phyloP scores from a whole-genome alignment of 2,329 filamentous ascomycete genomes.

The Onygenales sp. region DNA sequence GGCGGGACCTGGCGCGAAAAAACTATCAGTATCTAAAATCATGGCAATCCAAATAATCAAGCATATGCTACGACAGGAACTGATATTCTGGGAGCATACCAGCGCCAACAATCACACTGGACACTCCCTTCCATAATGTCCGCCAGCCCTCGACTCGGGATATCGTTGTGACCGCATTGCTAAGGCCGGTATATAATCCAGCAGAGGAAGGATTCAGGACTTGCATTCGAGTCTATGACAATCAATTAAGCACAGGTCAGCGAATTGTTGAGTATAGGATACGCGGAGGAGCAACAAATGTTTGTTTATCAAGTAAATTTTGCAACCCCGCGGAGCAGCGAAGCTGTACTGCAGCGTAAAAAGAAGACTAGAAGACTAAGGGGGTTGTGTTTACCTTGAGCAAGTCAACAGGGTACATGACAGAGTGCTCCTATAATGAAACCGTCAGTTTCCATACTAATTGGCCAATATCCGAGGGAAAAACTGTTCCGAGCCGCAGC shows the following conservation, averaged over 20 bases:
- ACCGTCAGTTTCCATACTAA: conserved; percentile 9
- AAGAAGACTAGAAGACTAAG: background rate
- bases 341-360: background rate
- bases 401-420: conserved; percentile 97
- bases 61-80: background rate
- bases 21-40: conserved; percentile 14
- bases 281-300: background rate
- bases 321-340: background rate
- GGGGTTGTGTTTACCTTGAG: conserved; percentile 63
- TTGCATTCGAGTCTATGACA: conserved; percentile 85
- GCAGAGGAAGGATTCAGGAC: conserved; percentile 75
- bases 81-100: conserved; percentile 45
- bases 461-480: background rate
- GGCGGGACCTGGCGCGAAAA: conserved; percentile 60
- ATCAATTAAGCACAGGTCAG: conserved; percentile 3
- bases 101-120: conserved; percentile 89
- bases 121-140: conserved; percentile 92
- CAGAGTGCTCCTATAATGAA: conserved; percentile 71
- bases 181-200: conserved; percentile 78
- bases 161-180: conserved; percentile 88
- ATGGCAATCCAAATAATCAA: background rate
- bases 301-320: background rate
- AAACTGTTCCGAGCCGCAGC: background rate
- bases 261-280: background rate
- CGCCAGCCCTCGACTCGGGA: conserved; percentile 80